Conservation (phyloP, 805 yeast genomes). For the Yarrowia sp. region DNA sequence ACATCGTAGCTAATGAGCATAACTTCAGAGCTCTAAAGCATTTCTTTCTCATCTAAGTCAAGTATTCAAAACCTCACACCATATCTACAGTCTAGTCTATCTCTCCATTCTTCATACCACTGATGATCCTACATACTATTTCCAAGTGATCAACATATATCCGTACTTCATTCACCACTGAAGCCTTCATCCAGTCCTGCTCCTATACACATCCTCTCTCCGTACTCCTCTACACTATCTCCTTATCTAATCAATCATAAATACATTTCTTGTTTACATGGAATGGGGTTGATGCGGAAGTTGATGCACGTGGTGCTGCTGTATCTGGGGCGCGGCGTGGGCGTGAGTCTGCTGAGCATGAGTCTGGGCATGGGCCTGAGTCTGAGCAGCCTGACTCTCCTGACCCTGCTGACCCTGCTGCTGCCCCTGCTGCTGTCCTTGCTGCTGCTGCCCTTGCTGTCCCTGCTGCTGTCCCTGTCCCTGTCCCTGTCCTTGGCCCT, state of each 20-base stretch:
- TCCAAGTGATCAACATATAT: no score
- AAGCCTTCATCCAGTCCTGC: no score
- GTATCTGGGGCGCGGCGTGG: slow-evolving; percentile 7
- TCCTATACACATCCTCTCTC: no score
- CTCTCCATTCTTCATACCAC: no score
- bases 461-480: background rate
- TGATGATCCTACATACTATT: no score
- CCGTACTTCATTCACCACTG: no score
- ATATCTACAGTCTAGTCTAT: no score
- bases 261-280: slow-evolving; percentile 26
- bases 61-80: no score
- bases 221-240: no score
- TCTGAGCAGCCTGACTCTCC: background rate
- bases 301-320: slow-evolving; percentile 31
- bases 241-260: slow-evolving; percentile 6
- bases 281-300: slow-evolving; percentile 35
- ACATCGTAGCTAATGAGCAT: no score
- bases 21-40: no score
- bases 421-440: background rate
- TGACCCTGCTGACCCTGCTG: background rate
- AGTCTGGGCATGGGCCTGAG: background rate
- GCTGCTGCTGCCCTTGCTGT: background rate
- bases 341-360: background rate
- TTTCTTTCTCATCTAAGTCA: no score
- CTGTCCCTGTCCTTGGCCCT: background rate